Conservation (phyloP, 129 eudicot genomes). For the Kitagawia praeruptora region DNA sequence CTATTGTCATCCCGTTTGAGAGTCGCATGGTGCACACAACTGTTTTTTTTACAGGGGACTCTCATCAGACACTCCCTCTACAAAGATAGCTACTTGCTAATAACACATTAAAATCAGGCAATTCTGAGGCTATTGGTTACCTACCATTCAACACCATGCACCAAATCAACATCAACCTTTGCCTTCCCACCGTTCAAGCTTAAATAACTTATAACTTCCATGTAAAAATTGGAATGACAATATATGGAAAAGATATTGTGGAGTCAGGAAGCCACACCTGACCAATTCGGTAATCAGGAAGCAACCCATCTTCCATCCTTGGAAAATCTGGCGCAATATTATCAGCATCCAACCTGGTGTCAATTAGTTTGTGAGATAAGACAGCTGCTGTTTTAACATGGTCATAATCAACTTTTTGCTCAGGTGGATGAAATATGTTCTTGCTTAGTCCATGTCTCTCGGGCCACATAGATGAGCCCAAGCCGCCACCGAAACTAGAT, state of each 20-base stretch:
- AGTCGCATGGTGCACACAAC: background rate
- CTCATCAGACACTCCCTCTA: background rate
- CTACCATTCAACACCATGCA: background rate
- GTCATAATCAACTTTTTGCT: slow-evolving; percentile 1
- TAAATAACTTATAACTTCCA: background rate
- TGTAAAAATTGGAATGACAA: background rate
- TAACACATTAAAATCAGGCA: background rate
- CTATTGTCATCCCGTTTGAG: background rate
- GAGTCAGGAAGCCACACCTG: slow-evolving; percentile 1
- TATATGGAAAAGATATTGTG: background rate
- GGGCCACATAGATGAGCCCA: slow-evolving; percentile 6
- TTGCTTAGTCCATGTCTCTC: background rate
- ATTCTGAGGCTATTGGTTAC: background rate
- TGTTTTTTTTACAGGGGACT: background rate
- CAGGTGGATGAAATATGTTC: background rate
- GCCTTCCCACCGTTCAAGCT: background rate
- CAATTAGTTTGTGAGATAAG: slow-evolving; percentile 1
- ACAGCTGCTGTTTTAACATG: slow-evolving; percentile 12
- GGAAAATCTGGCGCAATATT: slow-evolving; percentile 13
- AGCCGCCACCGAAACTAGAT: slow-evolving; percentile 6
- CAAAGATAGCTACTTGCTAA: background rate
- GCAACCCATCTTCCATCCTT: background rate
- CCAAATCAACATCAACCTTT: background rate
- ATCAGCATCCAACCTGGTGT: slow-evolving; percentile 16
- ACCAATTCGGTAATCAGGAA: background rate